Evolutionary conservation across 352 stramenopile genomes (phyloP).

Genomic region (Phytophthora cryptogea): DNA sequence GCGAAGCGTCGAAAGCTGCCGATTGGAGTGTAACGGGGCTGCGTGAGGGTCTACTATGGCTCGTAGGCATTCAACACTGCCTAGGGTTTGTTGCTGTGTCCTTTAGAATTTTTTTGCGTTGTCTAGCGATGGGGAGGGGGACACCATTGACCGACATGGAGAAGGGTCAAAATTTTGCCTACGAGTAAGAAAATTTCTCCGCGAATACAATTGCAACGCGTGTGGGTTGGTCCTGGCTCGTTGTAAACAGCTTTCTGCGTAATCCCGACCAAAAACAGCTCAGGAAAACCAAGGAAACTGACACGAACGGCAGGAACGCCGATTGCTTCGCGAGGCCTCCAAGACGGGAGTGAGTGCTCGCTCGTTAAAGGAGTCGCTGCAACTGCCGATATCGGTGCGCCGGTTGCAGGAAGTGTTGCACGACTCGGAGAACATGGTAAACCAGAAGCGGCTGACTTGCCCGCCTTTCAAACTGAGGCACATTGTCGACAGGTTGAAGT

Average conservation of each 20-base stretch:
- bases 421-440: slow-evolving; percentile 3
- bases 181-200: not conserved
- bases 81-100: not conserved
- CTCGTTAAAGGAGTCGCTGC: not conserved
- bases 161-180: not conserved
- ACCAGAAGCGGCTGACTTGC: slow-evolving; percentile 5
- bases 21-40: too few species aligned
- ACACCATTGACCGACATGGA: slow-evolving; percentile 1
- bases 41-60: too few species aligned
- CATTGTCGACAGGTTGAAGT: slow-evolving; percentile 1
- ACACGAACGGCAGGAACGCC: not conserved
- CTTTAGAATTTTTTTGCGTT: not conserved
- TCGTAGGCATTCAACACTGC: too few species aligned
- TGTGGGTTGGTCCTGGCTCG: not conserved
- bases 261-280: not conserved
- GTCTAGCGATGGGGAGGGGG: not conserved
- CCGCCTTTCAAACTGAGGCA: not conserved
- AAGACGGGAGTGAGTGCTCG: slow-evolving; percentile 4
- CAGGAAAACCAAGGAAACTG: not conserved
- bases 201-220: not conserved
- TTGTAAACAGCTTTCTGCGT: not conserved
- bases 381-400: not conserved
- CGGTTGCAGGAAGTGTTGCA: slow-evolving; percentile 6
- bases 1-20: too few species aligned
- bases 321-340: not conserved